These are phyloP conservation scores for Coffea humblotiana DNA, from an alignment of 305 asterid species.

Conservation along the genomic window DNA sequence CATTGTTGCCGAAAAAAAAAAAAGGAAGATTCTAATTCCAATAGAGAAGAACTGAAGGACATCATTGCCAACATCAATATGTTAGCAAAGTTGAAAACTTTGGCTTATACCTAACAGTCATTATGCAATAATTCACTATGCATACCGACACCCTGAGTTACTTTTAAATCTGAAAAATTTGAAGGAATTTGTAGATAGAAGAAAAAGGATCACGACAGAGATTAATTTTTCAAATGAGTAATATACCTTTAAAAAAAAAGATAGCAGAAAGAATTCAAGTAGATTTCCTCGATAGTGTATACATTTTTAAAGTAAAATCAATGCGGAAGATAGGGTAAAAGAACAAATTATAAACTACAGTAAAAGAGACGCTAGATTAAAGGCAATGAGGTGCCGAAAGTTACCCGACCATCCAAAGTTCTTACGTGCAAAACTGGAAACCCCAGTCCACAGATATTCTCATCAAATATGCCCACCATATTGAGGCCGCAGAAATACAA, in stretches of 20 bases:
- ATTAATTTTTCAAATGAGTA: neutral
- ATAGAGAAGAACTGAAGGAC: neutral
- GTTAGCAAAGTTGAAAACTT: neutral
- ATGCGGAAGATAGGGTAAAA: neutral
- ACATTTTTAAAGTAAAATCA: neutral
- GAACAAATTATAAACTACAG: neutral
- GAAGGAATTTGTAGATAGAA: neutral
- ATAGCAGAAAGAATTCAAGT: neutral
- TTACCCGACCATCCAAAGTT: neutral
- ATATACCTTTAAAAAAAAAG: neutral
- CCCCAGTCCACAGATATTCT: neutral
- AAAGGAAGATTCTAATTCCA: too few relatives aligned
- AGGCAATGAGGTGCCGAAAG: neutral
- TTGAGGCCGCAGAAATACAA: neutral
- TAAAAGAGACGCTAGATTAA: neutral
- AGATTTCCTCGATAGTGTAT: neutral
- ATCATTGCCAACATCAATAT: neutral
- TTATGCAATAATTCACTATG: neutral
- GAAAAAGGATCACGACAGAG: neutral
- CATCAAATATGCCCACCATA: constrained; percentile 4
- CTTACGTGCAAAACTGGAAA: constrained; percentile 9
- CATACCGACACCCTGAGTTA: neutral
- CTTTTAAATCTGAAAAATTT: neutral
- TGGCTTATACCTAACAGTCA: neutral
- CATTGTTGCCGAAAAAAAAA: too few relatives aligned